Evolutionary conservation across 192 early-diverging fungal species (phyloP).

Genomic region (Coemansia sp.): DNA sequence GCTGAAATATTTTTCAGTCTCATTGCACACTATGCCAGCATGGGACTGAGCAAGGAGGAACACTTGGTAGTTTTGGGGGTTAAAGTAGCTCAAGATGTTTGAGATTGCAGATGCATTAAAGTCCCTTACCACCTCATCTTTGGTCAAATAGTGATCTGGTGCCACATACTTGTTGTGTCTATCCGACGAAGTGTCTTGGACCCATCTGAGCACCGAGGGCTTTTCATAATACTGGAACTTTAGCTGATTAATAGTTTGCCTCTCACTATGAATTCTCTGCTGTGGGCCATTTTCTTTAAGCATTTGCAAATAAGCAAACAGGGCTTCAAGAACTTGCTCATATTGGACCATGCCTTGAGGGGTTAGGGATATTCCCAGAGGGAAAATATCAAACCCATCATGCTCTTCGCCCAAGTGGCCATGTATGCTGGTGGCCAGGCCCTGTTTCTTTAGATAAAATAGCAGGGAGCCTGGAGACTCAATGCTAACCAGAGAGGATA

Average conservation of each 20-base stretch:
- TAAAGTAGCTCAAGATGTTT: neutral
- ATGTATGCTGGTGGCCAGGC: neutral
- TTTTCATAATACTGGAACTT: neutral
- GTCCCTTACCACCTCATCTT: neutral
- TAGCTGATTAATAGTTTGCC: neutral
- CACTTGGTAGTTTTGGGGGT: neutral
- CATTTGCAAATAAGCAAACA: conserved; percentile 37
- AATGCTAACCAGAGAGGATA: neutral
- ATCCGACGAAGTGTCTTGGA: neutral
- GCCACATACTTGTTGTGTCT: neutral
- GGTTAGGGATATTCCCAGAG: neutral
- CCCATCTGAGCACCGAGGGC: neutral
- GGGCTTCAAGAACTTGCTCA: conserved; percentile 15
- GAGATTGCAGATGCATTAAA: neutral
- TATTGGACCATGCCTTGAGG: conserved; percentile 5
- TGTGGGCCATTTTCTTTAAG: conserved; percentile 20
- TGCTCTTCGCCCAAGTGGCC: neutral
- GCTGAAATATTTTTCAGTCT: neutral
- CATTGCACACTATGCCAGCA: neutral
- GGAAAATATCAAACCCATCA: neutral
- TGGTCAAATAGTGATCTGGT: neutral
- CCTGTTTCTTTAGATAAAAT: neutral
- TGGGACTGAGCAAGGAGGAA: neutral
- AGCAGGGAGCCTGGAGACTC: neutral
- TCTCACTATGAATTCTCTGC: conserved; percentile 3